A percentile compares a stretch with the other conserved stretches of the same genome.
phyloP scores from a whole-genome alignment of 2,329 filamentous ascomycete genomes.

The Scedosporium apiospermum region DNA sequence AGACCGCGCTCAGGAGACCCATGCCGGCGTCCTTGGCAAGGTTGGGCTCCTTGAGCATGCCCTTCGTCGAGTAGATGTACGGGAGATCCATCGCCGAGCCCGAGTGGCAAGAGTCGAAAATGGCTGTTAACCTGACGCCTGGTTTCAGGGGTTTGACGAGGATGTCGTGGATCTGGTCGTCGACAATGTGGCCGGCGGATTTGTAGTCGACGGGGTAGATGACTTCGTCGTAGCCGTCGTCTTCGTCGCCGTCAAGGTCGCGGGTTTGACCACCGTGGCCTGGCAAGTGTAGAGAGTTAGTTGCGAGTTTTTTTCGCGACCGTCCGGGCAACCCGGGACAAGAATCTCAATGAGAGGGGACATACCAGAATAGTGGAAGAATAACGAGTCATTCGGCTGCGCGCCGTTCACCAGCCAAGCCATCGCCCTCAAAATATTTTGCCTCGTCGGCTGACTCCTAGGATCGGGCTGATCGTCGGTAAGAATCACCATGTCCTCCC shows the following conservation, averaged over 20 bases:
- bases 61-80: slow-evolving; percentile 56
- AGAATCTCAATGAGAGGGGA: not conserved
- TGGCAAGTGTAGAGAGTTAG: not conserved
- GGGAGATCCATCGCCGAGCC: slow-evolving; percentile 48
- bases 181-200: slow-evolving; percentile 42
- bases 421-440: slow-evolving; percentile 47
- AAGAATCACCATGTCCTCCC: slow-evolving; percentile 48
- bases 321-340: not conserved
- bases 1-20: slow-evolving; percentile 58
- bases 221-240: slow-evolving; percentile 48
- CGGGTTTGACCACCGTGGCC: slow-evolving; percentile 49
- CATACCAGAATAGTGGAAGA: slow-evolving; percentile 47
- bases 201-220: slow-evolving; percentile 50
- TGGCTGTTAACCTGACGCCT: slow-evolving; percentile 51
- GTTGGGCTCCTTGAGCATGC: slow-evolving; percentile 64
- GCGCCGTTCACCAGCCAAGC: slow-evolving; percentile 50
- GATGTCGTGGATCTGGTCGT: slow-evolving; percentile 51
- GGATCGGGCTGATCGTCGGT: slow-evolving; percentile 49
- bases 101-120: slow-evolving; percentile 51
- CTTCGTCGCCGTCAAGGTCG: slow-evolving; percentile 46
- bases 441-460: slow-evolving; percentile 46
- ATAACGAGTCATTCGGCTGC: slow-evolving; percentile 45
- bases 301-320: not conserved
- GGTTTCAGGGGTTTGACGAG: slow-evolving; percentile 55
- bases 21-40: slow-evolving; percentile 62